phyloP scores from a whole-genome alignment of 192 early-diverging fungal species.

The Umbelopsis ramanniana region DNA sequence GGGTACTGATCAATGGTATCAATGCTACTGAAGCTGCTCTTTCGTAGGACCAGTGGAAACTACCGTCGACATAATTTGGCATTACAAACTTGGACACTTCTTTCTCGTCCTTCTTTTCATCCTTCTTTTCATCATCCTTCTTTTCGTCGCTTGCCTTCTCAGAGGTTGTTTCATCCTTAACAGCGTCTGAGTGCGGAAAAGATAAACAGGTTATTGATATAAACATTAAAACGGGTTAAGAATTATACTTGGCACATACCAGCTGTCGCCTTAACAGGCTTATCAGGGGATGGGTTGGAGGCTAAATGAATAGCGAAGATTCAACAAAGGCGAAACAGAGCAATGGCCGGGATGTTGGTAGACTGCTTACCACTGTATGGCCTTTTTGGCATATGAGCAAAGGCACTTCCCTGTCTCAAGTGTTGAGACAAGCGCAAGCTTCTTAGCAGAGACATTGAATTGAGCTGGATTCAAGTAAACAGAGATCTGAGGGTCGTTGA shows the following conservation, averaged over 20 bases:
- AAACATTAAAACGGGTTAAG: too few species aligned
- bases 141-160: background rate
- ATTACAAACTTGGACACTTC: slow-evolving; percentile 8
- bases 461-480: background rate
- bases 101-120: background rate
- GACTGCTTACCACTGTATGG: background rate
- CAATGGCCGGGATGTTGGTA: background rate
- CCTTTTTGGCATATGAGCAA: background rate
- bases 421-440: background rate
- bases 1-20: slow-evolving; percentile 76
- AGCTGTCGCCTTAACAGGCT: background rate
- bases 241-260: background rate
- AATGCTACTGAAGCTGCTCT: slow-evolving; percentile 75
- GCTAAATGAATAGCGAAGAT: background rate
- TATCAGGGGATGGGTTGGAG: background rate
- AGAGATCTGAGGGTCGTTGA: background rate
- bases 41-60: slow-evolving; percentile 97
- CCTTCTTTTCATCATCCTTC: background rate
- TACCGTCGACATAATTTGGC: slow-evolving; percentile 71
- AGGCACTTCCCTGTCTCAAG: background rate
- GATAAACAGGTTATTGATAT: background rate
- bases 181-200: background rate
- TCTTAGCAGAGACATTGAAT: background rate
- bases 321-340: background rate
- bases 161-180: background rate